A percentile compares a stretch with the other conserved stretches of the same genome.
These are phyloP conservation scores for Lipomyces yamanashiensis DNA, from an alignment of 805 yeast species.

Conservation along the genomic window DNA sequence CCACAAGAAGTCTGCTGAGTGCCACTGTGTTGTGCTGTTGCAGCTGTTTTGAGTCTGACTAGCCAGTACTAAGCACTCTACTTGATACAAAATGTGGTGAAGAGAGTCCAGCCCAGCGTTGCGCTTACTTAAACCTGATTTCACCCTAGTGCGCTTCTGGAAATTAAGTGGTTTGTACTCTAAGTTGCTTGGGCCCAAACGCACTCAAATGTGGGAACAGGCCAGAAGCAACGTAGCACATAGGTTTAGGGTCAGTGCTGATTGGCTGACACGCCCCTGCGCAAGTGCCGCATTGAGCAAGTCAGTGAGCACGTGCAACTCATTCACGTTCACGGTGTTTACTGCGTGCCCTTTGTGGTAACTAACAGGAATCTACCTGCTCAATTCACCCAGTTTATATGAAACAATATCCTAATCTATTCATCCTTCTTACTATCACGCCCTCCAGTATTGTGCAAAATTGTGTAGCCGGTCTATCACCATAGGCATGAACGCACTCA, in stretches of 20 bases:
- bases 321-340: too few species aligned
- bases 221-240: conserved; percentile 28
- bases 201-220: conserved; percentile 25
- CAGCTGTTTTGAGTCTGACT: too few species aligned
- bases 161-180: too few species aligned
- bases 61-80: too few species aligned
- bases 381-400: background rate
- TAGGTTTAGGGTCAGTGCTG: conserved; percentile 24
- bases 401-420: background rate
- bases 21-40: too few species aligned
- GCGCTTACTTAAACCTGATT: too few species aligned
- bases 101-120: too few species aligned
- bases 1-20: background rate
- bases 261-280: background rate
- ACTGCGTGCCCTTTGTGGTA: too few species aligned
- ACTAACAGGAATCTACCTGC: background rate
- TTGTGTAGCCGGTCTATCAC: conserved; percentile 94
- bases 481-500: conserved; percentile 89
- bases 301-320: conserved; percentile 7
- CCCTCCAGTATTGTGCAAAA: conserved; percentile 97
- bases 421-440: conserved; percentile 48
- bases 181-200: too few species aligned
- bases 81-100: too few species aligned
- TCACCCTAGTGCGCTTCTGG: too few species aligned
- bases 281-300: too few species aligned